Base-by-base conservation (phyloP, 2,329 filamentous ascomycete species). In the Alternaria arborescens region DNA sequence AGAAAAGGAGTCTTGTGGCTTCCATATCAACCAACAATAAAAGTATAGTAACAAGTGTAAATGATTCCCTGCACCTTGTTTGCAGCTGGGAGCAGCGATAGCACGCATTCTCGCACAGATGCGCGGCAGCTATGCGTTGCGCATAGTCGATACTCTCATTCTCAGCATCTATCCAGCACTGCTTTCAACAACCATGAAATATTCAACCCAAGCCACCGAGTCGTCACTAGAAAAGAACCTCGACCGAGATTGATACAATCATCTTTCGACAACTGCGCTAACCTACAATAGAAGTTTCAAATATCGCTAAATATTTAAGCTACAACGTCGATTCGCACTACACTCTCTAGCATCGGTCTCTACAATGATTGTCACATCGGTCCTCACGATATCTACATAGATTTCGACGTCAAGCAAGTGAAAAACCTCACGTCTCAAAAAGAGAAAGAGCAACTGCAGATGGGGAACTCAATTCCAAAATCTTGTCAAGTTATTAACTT, bases 401-500 rank as follows among this genome's bases (percentile, higher is more conserved):
- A 26, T 2, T 26, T 7, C 24, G 24, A 26, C 7, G 24, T 26
- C 7, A 26, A 0, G 7, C 0, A 26, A 26, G 2, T 26, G 24
- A 1, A 2, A 26, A 26, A 2, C 24, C 24, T 26, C 24, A 26
- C 7, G 1, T 26, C 24, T 26, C 24, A 26, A 26, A 26, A 26
- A 26, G 2, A 22, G 24, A 26, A 26, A 8, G 7, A 8, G 24
- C 24, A 0, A 26, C 24, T 0, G 24, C 2, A 26, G 7, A 26
- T 26, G 24, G 24, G 24, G 24, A 2, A 26, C 2, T 26, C 24
- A 24, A 24, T 26, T 26, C 2, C 2, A 26, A 26, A 26, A 26
- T 26, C 7, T 8, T 0, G 0, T 26, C 7, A 0, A 26, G 7
- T 2, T 26, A 26, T 26, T 8, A 26, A 26, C 0, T 26, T 26